A percentile compares a stretch with the other conserved stretches of the same genome.
Evolutionary conservation across 495 filamentous ascomycete genomes (phyloP).

Genomic region (Viridothelium virens): DNA sequence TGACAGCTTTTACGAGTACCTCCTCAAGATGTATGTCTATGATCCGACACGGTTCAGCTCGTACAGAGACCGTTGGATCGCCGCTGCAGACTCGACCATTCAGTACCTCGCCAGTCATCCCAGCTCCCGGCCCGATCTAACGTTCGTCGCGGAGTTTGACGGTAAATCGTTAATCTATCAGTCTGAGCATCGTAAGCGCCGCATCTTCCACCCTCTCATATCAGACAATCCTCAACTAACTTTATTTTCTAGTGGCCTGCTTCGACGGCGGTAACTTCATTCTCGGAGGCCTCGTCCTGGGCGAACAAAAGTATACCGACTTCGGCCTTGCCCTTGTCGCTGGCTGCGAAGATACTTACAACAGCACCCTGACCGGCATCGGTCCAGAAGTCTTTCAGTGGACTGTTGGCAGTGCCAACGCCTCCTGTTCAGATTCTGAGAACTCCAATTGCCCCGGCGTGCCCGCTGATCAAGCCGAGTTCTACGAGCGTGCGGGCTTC

Average conservation of each 20-base stretch:
- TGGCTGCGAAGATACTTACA: conserved; percentile 70
- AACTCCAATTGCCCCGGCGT: conserved; percentile 20
- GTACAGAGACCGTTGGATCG: conserved; percentile 69
- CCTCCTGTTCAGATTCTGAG: conserved; percentile 25
- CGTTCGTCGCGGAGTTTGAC: conserved; percentile 61
- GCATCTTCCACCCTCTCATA: neutral
- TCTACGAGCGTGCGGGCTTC: conserved; percentile 63
- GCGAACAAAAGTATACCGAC: conserved; percentile 54
- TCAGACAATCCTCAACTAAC: neutral
- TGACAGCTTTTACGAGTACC: conserved; percentile 86
- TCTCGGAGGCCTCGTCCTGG: conserved; percentile 67
- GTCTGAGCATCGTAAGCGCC: conserved; percentile 38
- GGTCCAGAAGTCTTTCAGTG: conserved; percentile 74
- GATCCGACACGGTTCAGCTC: conserved; percentile 53
- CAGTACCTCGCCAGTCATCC: conserved; percentile 67
- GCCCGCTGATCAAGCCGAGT: conserved; percentile 43
- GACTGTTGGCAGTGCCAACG: conserved; percentile 38
- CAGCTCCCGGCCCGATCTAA: conserved; percentile 57
- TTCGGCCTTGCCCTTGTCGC: conserved; percentile 70
- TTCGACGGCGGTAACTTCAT: conserved; percentile 85
- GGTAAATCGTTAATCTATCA: conserved; percentile 40
- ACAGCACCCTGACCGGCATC: conserved; percentile 57
- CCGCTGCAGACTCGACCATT: conserved; percentile 71
- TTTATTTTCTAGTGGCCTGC: conserved; percentile 43
- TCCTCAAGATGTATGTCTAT: conserved; percentile 91